These are phyloP conservation scores for Fomitopsis serialis DNA, from an alignment of 768 basidiomycete genomes.

Conservation along the genomic window DNA sequence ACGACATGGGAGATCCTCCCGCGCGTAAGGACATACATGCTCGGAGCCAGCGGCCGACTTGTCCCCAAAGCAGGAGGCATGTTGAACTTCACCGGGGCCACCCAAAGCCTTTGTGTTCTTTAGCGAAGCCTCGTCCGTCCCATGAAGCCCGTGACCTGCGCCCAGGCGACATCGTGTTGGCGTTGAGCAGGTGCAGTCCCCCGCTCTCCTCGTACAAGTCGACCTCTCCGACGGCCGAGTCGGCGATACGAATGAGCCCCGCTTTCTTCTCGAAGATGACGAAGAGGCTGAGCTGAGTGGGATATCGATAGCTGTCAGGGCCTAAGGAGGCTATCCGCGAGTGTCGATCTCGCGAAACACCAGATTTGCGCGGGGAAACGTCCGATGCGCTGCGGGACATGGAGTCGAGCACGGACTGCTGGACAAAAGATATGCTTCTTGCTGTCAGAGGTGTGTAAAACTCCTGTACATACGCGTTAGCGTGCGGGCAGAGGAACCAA, in stretches of 20 bases:
- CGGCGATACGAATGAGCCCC: conserved; percentile 73
- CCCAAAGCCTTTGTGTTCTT: conserved; percentile 41
- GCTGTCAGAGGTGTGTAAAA: conserved; percentile 76
- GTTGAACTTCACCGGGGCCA: conserved; percentile 42
- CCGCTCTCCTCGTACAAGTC: conserved; percentile 45
- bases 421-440: conserved; percentile 62
- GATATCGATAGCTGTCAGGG: conserved; percentile 36
- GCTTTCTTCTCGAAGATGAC: conserved; percentile 86
- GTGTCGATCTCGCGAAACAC: conserved; percentile 7
- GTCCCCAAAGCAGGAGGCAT: conserved; percentile 22
- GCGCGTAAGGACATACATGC: conserved; percentile 61
- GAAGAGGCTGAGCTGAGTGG: conserved; percentile 73
- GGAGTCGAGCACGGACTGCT: conserved; percentile 55
- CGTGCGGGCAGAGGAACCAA: too few relatives aligned
- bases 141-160: conserved; percentile 38
- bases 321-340: conserved; percentile 14
- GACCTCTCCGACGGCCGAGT: conserved; percentile 77
- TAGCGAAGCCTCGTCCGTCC: conserved; percentile 36
- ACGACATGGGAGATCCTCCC: conserved; percentile 67
- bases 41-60: conserved; percentile 28
- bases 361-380: conserved; percentile 20
- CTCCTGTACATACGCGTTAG: too few relatives aligned
- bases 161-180: conserved; percentile 15
- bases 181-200: conserved; percentile 21
- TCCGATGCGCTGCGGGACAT: conserved; percentile 40